A percentile compares a stretch with the other conserved stretches of the same genome.
phyloP scores from a whole-genome alignment of 495 filamentous ascomycete genomes.

The Podospora pseudoanserina region DNA sequence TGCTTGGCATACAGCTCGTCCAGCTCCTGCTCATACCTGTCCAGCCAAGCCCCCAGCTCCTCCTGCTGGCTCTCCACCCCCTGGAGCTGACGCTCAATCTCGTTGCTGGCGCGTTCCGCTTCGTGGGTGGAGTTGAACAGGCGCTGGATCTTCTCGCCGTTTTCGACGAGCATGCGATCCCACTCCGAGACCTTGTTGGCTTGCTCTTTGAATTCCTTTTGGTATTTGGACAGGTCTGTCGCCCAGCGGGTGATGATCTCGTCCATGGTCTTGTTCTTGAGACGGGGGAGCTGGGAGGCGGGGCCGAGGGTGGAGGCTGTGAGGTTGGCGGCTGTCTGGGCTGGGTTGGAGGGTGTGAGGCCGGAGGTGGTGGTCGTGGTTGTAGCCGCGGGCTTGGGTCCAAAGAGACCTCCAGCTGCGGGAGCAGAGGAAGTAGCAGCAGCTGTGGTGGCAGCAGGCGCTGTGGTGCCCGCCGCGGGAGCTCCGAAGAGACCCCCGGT shows the following conservation, averaged over 20 bases:
- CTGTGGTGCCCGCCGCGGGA: conserved; percentile 8
- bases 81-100: conserved; percentile 85
- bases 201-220: conserved; percentile 89
- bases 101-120: conserved; percentile 82
- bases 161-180: conserved; percentile 88
- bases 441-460: conserved; percentile 16
- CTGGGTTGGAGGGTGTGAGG: conserved; percentile 20
- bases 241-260: conserved; percentile 99
- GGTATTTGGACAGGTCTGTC: conserved; percentile 87
- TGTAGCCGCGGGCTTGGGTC: conserved; percentile 24
- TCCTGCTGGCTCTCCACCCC: conserved; percentile 88
- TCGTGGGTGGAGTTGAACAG: conserved; percentile 83
- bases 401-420: conserved; percentile 28
- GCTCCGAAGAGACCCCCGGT: conserved; percentile 11
- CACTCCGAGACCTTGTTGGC: conserved; percentile 81
- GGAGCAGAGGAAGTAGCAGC: conserved; percentile 30
- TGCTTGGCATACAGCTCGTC: conserved; percentile 78
- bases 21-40: conserved; percentile 85
- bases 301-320: conserved; percentile 75
- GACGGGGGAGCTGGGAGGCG: conserved; percentile 72
- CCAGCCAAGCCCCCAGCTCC: conserved; percentile 77
- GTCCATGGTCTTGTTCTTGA: conserved; percentile 99
- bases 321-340: conserved; percentile 41
- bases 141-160: conserved; percentile 86
- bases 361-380: conserved; percentile 21